Percentiles rank a stretch among this genome's conserved stretches.
Conservation (phyloP, 345 rosid species). For the Nephelium lappaceum region DNA sequence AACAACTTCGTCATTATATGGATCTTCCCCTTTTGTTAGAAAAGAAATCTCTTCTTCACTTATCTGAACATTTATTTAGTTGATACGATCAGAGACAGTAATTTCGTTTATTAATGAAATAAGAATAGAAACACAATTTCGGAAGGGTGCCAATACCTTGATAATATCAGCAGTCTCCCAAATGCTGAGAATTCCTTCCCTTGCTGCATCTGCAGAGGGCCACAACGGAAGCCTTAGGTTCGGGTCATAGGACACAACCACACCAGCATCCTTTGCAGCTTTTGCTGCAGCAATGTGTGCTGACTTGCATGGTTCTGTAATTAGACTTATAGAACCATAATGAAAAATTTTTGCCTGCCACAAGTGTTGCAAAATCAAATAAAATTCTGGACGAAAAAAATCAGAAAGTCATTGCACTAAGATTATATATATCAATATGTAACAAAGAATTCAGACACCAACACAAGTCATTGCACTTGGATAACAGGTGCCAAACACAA, state of each 20-base stretch:
- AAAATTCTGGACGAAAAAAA: background rate
- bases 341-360: conserved; percentile 90
- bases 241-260: conserved; percentile 81
- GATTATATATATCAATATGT: background rate
- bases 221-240: conserved; percentile 95
- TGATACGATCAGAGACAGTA: conserved; percentile 1
- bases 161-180: conserved; percentile 89
- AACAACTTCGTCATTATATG: conserved; percentile 80
- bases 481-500: background rate
- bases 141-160: conserved; percentile 50
- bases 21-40: conserved; percentile 90
- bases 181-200: conserved; percentile 83
- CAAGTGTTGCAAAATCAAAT: background rate
- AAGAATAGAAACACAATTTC: background rate
- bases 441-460: background rate
- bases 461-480: background rate
- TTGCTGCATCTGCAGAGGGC: conserved; percentile 82
- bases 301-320: conserved; percentile 93
- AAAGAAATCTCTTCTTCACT: conserved; percentile 92
- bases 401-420: background rate
- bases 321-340: conserved; percentile 96
- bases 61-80: conserved; percentile 45
- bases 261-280: conserved; percentile 95
- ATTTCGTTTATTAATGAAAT: background rate
- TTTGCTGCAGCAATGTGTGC: conserved; percentile 92